A percentile compares a stretch with the other conserved stretches of the same genome.
These are phyloP conservation scores for Stephanocyclus meneghinianus DNA, from an alignment of 352 stramenopile genomes.

Conservation along the genomic window DNA sequence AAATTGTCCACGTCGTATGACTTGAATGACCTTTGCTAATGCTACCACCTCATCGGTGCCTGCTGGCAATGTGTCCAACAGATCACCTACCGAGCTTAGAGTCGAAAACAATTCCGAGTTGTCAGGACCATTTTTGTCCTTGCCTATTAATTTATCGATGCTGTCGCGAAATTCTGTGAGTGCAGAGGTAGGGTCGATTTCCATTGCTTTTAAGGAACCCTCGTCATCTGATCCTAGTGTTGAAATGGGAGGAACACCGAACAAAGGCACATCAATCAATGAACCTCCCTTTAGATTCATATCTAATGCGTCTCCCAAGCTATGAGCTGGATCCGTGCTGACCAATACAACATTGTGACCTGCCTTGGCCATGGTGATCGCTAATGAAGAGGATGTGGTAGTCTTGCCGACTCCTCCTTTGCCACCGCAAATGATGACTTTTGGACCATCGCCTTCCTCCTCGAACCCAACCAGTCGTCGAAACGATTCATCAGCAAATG, in stretches of 20 bases:
- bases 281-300: conserved; percentile 81
- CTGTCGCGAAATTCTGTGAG: conserved; percentile 79
- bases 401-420: conserved; percentile 87
- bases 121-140: conserved; percentile 11
- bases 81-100: conserved; percentile 78
- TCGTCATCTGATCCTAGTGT: conserved; percentile 20
- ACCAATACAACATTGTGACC: conserved; percentile 83
- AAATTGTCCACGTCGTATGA: conserved; percentile 80
- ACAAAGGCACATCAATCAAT: conserved; percentile 72
- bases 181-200: conserved; percentile 84
- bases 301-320: conserved; percentile 85
- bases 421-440: conserved; percentile 86
- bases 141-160: conserved; percentile 71
- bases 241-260: conserved; percentile 54
- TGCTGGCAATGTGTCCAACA: conserved; percentile 86
- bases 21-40: conserved; percentile 84
- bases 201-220: conserved; percentile 83
- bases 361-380: conserved; percentile 75
- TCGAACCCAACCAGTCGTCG: conserved; percentile 55
- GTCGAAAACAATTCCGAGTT: conserved; percentile 54
- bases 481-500: conserved; percentile 62
- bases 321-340: conserved; percentile 88
- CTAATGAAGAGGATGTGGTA: conserved; percentile 80
- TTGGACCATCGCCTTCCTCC: conserved; percentile 50
- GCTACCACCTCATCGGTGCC: conserved; percentile 88